Percentiles rank a stretch among this genome's conserved stretches.
Evolutionary conservation across 805 yeast genomes (phyloP).

Genomic region (Debaryomyces castellii): DNA sequence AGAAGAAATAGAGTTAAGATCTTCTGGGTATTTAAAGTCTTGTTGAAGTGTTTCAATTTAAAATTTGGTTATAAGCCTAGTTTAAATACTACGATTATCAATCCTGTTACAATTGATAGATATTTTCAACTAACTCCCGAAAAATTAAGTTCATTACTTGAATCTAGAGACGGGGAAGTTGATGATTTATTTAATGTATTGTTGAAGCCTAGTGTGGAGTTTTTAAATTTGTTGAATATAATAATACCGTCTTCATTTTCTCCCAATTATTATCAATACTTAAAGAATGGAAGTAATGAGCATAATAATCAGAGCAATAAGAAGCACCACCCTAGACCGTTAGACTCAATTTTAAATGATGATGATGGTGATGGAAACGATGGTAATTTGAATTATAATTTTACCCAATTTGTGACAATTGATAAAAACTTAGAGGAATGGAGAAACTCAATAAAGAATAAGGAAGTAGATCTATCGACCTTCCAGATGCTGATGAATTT

Average conservation of each 20-base stretch:
- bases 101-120: constrained; percentile 46
- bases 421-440: constrained; percentile 42
- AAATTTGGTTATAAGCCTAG: constrained; percentile 48
- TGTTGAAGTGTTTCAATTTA: constrained; percentile 40
- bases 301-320: constrained; percentile 16
- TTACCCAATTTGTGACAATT: constrained; percentile 40
- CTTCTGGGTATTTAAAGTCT: constrained; percentile 47
- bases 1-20: constrained; percentile 39
- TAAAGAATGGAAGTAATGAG: constrained; percentile 28
- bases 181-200: constrained; percentile 37
- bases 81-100: constrained; percentile 45
- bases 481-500: constrained; percentile 31
- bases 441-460: constrained; percentile 37
- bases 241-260: constrained; percentile 48
- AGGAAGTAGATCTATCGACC: constrained; percentile 24
- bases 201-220: constrained; percentile 42
- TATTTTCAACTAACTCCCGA: constrained; percentile 46
- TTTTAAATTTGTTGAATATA: constrained; percentile 41
- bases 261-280: constrained; percentile 44
- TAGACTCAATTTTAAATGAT: constrained; percentile 45
- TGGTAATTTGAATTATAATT: constrained; percentile 46
- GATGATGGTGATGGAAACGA: constrained; percentile 50
- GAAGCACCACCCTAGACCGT: constrained; percentile 17
- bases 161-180: constrained; percentile 13
- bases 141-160: constrained; percentile 34